phyloP scores from a whole-genome alignment of 2,329 filamentous ascomycete species.

The Cyphellophora attinorum region DNA sequence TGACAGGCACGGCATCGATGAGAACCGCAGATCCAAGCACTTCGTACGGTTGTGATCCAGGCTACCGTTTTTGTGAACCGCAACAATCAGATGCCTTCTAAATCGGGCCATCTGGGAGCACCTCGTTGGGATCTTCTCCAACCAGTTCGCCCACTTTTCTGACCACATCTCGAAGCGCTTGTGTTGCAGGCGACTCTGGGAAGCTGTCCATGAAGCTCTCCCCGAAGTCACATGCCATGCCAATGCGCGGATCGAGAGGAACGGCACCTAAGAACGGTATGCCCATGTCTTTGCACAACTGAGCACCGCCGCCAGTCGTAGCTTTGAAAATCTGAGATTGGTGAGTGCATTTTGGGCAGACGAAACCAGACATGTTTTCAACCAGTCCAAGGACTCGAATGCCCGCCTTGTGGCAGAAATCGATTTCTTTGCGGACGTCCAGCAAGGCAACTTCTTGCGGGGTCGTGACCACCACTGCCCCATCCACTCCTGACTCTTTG shows the following conservation, averaged over 20 bases:
- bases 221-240: conserved; percentile 93
- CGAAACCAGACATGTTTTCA: conserved; percentile 97
- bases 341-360: conserved; percentile 84
- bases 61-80: not conserved
- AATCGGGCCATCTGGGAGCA: conserved; percentile 26
- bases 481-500: conserved; percentile 84
- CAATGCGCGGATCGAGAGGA: conserved; percentile 84
- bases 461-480: conserved; percentile 85
- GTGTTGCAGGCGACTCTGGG: conserved; percentile 83
- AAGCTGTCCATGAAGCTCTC: conserved; percentile 95
- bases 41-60: not conserved
- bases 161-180: conserved; percentile 73
- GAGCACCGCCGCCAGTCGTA: conserved; percentile 77
- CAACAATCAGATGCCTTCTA: conserved; percentile 4
- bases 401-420: conserved; percentile 91
- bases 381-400: conserved; percentile 82
- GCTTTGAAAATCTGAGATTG: conserved; percentile 77
- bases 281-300: conserved; percentile 72
- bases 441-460: conserved; percentile 88
- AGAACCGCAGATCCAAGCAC: no score
- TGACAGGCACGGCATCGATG: no score
- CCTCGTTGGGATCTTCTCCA: conserved; percentile 49
- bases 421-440: conserved; percentile 93
- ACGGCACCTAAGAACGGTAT: conserved; percentile 86
- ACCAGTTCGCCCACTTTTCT: conserved; percentile 58